Conservation (phyloP, 2,329 filamentous ascomycete genomes). For the Verticillium nonalfalfae region DNA sequence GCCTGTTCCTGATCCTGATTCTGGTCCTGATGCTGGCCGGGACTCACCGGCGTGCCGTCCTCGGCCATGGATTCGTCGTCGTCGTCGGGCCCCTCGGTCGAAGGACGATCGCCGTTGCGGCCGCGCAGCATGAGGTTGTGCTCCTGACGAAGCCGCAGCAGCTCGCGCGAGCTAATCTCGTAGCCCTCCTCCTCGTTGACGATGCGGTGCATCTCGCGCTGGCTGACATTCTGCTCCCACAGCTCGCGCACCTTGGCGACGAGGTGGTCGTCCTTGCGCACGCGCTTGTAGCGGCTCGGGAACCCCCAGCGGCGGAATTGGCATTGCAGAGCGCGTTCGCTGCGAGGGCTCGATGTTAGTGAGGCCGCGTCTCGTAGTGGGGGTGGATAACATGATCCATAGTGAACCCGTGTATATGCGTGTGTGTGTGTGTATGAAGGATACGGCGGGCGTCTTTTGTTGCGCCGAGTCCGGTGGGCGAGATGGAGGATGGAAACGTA, state of each 20-base stretch:
- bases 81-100: constrained; percentile 4
- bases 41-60: background rate
- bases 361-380: background rate
- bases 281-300: constrained; percentile 65
- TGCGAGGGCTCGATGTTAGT: constrained; percentile 23
- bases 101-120: constrained; percentile 48
- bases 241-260: constrained; percentile 67
- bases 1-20: no score
- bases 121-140: constrained; percentile 62
- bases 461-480: background rate
- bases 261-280: constrained; percentile 62
- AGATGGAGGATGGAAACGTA: constrained; percentile 19
- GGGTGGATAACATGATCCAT: no score
- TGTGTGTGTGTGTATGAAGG: background rate
- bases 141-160: constrained; percentile 62
- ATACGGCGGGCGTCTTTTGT: background rate
- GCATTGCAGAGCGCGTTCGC: constrained; percentile 70
- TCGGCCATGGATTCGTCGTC: constrained; percentile 3
- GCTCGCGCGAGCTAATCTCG: constrained; percentile 62
- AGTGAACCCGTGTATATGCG: no score
- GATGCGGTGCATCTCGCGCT: constrained; percentile 66
- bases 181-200: constrained; percentile 66
- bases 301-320: constrained; percentile 78
- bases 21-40: background rate
- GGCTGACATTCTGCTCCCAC: constrained; percentile 68